phyloP scores from a whole-genome alignment of 805 yeast species.

The Kregervanrija fluxuum region DNA sequence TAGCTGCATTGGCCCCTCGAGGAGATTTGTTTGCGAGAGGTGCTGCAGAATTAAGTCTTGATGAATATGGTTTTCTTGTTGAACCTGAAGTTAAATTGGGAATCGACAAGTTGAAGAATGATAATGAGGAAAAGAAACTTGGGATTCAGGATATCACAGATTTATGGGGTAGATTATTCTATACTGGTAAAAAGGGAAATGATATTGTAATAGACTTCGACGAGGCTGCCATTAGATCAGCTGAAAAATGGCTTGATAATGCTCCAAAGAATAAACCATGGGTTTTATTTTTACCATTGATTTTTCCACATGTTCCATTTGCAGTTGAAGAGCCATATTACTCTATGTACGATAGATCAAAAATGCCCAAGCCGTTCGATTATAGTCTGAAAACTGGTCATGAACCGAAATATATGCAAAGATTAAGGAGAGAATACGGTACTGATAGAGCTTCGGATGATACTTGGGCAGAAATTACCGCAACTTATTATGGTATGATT shows the following conservation, averaged over 20 bases:
- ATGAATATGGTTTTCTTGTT: slow-evolving; percentile 13
- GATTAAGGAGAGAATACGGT: neutral
- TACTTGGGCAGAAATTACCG: slow-evolving; percentile 12
- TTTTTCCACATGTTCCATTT: slow-evolving; percentile 16
- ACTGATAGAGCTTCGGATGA: neutral
- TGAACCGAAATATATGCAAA: neutral
- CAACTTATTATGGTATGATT: slow-evolving; percentile 15
- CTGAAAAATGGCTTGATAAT: slow-evolving; percentile 1
- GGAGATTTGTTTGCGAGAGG: slow-evolving; percentile 4
- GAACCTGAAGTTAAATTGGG: slow-evolving; percentile 3
- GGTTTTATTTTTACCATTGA: slow-evolving; percentile 12
- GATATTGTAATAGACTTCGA: too few relatives aligned
- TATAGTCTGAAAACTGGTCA: slow-evolving; percentile 6
- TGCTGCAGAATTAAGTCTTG: slow-evolving; percentile 9
- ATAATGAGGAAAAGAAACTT: too few relatives aligned
- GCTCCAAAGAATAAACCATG: slow-evolving; percentile 11
- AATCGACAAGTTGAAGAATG: too few relatives aligned
- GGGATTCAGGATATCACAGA: too few relatives aligned
- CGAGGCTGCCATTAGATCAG: too few relatives aligned
- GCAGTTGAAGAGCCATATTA: slow-evolving; percentile 14
- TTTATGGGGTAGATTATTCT: too few relatives aligned
- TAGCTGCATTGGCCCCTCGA: too few relatives aligned
- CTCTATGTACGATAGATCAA: slow-evolving; percentile 10
- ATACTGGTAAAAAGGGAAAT: too few relatives aligned
- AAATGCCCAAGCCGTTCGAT: slow-evolving; percentile 8